Conservation (phyloP, 2,329 filamentous ascomycete species). For the Alternaria brassicicola region DNA sequence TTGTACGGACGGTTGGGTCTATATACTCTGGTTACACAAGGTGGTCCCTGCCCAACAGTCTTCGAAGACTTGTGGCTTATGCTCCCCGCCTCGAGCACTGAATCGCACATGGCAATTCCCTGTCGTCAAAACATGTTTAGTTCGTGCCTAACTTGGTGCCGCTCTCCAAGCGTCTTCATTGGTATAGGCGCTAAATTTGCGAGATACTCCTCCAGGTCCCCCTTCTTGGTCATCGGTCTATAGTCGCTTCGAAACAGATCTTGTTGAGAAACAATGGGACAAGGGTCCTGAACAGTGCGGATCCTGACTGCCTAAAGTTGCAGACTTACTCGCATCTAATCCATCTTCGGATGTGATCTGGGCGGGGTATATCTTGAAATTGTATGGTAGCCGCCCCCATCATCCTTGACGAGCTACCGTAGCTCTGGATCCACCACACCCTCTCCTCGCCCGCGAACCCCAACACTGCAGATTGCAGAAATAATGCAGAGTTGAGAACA, state of each 20-base stretch:
- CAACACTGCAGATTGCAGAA: conserved; percentile 12
- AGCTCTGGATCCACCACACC: conserved; percentile 22
- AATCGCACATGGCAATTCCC: neutral
- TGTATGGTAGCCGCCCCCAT: conserved; percentile 21
- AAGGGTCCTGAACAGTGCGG: conserved; percentile 9
- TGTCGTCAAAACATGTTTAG: conserved; percentile 14
- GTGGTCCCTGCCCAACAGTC: conserved; percentile 27
- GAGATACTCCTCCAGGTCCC: neutral
- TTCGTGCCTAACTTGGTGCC: neutral
- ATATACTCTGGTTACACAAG: conserved; percentile 16
- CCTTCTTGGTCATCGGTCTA: conserved; percentile 14
- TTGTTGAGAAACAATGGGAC: conserved; percentile 21
- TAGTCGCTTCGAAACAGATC: conserved; percentile 21
- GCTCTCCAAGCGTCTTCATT: conserved; percentile 1
- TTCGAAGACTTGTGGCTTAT: conserved; percentile 24
- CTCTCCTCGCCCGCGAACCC: conserved; percentile 13
- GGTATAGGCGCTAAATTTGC: conserved; percentile 1
- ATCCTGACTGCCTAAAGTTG: conserved; percentile 8
- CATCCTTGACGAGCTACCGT: conserved; percentile 24
- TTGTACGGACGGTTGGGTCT: conserved; percentile 3
- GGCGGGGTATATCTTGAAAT: conserved; percentile 15
- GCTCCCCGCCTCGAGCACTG: conserved; percentile 17
- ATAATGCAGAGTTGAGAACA: conserved; percentile 16
- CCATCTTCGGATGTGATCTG: conserved; percentile 15
- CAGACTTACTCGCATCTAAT: conserved; percentile 20